phyloP scores from a whole-genome alignment of 768 basidiomycete genomes.

The Mycena latifolia region DNA sequence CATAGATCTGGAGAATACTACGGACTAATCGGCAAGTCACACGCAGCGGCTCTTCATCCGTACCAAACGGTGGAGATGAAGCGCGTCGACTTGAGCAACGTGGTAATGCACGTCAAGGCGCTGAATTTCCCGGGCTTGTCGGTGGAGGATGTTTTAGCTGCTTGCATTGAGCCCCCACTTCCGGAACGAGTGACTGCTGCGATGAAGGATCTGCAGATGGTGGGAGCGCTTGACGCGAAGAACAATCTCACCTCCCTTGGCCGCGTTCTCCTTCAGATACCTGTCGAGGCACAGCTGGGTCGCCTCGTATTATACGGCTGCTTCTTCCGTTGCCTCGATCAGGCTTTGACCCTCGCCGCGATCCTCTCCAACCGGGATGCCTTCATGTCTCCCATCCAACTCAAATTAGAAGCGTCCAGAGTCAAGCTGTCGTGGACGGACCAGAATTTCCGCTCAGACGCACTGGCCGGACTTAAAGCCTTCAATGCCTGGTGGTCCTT shows the following conservation, averaged over 20 bases:
- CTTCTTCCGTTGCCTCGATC: slow-evolving; percentile 93
- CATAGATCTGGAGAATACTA: slow-evolving; percentile 94
- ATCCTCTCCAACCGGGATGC: slow-evolving; percentile 92
- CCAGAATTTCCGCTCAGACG: slow-evolving; percentile 85
- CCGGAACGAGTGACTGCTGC: slow-evolving; percentile 82
- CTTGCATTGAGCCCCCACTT: slow-evolving; percentile 91
- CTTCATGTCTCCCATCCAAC: slow-evolving; percentile 85
- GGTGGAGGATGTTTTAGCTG: slow-evolving; percentile 88
- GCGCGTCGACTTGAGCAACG: slow-evolving; percentile 87
- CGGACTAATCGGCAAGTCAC: slow-evolving; percentile 78
- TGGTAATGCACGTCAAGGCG: slow-evolving; percentile 97
- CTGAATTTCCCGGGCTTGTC: slow-evolving; percentile 88
- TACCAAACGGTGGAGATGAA: slow-evolving; percentile 98
- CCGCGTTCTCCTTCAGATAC: slow-evolving; percentile 87
- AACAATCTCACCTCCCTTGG: slow-evolving; percentile 90
- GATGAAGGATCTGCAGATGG: slow-evolving; percentile 83
- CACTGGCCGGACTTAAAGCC: slow-evolving; percentile 81
- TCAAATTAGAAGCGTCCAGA: slow-evolving; percentile 76
- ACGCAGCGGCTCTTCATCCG: slow-evolving; percentile 71
- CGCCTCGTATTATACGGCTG: slow-evolving; percentile 90
- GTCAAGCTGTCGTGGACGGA: slow-evolving; percentile 86
- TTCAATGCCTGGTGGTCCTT: slow-evolving; percentile 86
- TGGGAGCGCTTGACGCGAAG: slow-evolving; percentile 84
- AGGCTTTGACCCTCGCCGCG: slow-evolving; percentile 90
- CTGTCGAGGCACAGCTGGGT: slow-evolving; percentile 92